Evolutionary conservation across 768 basidiomycete species (phyloP).

Genomic region (Tricholoma saponaceum): DNA sequence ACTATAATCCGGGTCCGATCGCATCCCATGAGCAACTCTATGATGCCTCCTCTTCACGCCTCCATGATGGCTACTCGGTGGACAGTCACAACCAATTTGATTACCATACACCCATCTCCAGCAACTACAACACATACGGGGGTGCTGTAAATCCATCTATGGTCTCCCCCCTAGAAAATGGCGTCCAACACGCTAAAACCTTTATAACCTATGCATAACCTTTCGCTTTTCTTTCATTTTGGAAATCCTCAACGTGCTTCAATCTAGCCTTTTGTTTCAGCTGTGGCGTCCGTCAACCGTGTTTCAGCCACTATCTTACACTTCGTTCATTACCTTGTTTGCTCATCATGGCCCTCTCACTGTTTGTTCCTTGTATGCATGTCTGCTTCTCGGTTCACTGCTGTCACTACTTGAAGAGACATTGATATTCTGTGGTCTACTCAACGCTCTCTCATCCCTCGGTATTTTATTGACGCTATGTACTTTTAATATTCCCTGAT

Average conservation of each 20-base stretch:
- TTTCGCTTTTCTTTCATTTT: slow-evolving; percentile 1
- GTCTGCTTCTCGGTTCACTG: not conserved
- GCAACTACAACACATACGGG: slow-evolving; percentile 2
- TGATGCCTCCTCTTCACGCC: slow-evolving; percentile 2
- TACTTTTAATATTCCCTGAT: slow-evolving; percentile 12
- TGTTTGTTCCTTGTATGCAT: not conserved
- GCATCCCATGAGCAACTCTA: slow-evolving; percentile 5
- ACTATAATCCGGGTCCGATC: slow-evolving; percentile 2
- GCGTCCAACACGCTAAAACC: slow-evolving; percentile 1
- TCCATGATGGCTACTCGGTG: slow-evolving; percentile 15
- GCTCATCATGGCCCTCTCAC: not conserved
- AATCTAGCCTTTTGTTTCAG: slow-evolving; percentile 2
- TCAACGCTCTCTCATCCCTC: not conserved
- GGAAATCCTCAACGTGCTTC: slow-evolving; percentile 3
- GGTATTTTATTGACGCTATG: slow-evolving; percentile 10
- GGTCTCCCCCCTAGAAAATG: slow-evolving; percentile 1
- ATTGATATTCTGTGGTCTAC: not conserved
- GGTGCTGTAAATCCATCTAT: slow-evolving; percentile 3
- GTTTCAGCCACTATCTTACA: not conserved
- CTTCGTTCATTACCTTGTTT: not conserved
- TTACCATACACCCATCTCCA: slow-evolving; percentile 3
- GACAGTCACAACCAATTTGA: slow-evolving; percentile 13
- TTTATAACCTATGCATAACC: slow-evolving; percentile 7
- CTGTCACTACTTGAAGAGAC: slow-evolving; percentile 8
- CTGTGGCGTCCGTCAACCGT: slow-evolving; percentile 1